phyloP scores from a whole-genome alignment of 768 basidiomycete species.

The Megacollybia marginata region DNA sequence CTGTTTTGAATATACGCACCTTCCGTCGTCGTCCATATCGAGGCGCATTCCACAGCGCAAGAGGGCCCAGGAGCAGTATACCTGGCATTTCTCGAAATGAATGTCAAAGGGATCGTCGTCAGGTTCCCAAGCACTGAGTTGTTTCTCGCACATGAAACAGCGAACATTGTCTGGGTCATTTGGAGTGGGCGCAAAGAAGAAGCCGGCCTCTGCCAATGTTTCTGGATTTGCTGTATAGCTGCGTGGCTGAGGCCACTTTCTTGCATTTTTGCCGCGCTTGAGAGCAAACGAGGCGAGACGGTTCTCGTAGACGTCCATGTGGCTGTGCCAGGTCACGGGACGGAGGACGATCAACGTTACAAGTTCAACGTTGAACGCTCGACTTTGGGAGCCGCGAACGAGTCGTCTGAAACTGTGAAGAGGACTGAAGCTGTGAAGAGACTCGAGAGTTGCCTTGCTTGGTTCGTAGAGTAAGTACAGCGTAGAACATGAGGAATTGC shows the following conservation, averaged over 20 bases:
- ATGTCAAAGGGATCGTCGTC: slow-evolving; percentile 83
- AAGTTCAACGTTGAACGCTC: no score
- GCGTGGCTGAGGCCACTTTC: slow-evolving; percentile 71
- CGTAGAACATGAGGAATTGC: no score
- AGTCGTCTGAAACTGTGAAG: no score
- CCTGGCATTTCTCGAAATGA: slow-evolving; percentile 64
- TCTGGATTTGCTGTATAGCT: slow-evolving; percentile 63
- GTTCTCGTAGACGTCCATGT: slow-evolving; percentile 47
- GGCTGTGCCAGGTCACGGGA: no score
- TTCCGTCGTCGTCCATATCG: slow-evolving; percentile 41
- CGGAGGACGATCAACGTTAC: no score
- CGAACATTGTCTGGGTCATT: slow-evolving; percentile 68
- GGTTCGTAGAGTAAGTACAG: no score
- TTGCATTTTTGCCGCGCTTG: slow-evolving; percentile 49
- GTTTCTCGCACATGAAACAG: slow-evolving; percentile 81
- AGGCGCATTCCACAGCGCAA: slow-evolving; percentile 62
- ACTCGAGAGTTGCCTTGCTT: no score
- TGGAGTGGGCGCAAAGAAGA: slow-evolving; percentile 69
- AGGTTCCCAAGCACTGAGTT: slow-evolving; percentile 78
- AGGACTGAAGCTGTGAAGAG: no score
- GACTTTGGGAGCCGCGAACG: no score
- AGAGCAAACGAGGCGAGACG: slow-evolving; percentile 63
- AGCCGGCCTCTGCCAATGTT: slow-evolving; percentile 82
- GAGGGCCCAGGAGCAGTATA: slow-evolving; percentile 72
- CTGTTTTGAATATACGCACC: background rate